A percentile compares a stretch with the other conserved stretches of the same genome.
These are phyloP conservation scores for Ceratobasidium sp. DNA, from an alignment of 1,284 basidiomycete genomes.

Conservation along the genomic window DNA sequence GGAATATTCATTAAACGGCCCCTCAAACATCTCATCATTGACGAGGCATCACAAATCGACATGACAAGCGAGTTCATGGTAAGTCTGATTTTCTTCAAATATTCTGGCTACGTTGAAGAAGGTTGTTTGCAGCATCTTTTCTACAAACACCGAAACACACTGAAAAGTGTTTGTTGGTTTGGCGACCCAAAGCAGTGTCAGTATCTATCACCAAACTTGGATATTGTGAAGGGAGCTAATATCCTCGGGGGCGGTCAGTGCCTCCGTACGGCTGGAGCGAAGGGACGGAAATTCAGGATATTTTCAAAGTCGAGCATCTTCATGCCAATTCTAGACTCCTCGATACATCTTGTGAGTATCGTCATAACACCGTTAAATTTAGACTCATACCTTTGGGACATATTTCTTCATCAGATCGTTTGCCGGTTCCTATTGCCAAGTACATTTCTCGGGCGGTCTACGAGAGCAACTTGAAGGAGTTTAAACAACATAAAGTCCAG, in stretches of 20 bases:
- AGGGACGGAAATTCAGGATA: slow-evolving; percentile 56
- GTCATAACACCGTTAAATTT: background rate
- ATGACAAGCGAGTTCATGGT: slow-evolving; percentile 63
- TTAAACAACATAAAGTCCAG: slow-evolving; percentile 40
- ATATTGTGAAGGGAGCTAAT: background rate
- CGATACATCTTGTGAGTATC: slow-evolving; percentile 58
- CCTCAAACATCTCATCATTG: slow-evolving; percentile 61
- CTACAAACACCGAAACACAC: slow-evolving; percentile 55
- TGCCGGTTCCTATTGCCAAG: slow-evolving; percentile 78
- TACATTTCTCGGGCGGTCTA: slow-evolving; percentile 76
- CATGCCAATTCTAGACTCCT: slow-evolving; percentile 53
- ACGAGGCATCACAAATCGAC: slow-evolving; percentile 74
- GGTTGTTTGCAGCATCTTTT: slow-evolving; percentile 57
- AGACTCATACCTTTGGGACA: background rate
- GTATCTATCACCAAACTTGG: slow-evolving; percentile 47
- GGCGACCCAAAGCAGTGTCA: slow-evolving; percentile 80
- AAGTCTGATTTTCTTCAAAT: background rate
- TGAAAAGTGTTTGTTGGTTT: slow-evolving; percentile 74
- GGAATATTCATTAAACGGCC: slow-evolving; percentile 41
- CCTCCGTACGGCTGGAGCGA: slow-evolving; percentile 62
- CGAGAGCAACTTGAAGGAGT: slow-evolving; percentile 59
- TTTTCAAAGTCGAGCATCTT: slow-evolving; percentile 61
- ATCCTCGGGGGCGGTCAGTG: slow-evolving; percentile 53
- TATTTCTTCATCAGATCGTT: slow-evolving; percentile 63
- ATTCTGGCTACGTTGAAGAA: background rate